Evolutionary conservation across 305 asterid species (phyloP), one percentile per base, ranked within the genome.

Genomic region (Fraxinus paxiana): DNA sequence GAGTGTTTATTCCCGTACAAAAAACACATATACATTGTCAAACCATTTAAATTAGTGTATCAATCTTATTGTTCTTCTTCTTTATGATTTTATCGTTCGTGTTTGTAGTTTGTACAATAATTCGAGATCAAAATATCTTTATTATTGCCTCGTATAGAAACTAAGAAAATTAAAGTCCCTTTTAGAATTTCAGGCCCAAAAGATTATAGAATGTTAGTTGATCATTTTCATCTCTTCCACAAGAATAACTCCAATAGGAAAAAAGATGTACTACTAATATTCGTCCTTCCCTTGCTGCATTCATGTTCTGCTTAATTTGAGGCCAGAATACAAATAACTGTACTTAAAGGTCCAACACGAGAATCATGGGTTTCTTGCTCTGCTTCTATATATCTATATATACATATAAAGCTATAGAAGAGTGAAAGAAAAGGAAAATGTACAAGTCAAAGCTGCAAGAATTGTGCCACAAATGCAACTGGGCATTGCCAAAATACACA

Each of bases 401-500:
- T n/a, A n/a, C 63, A 51, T 51, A n/a, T 18, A 51, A 51, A 51
- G 22, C 63, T 51, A 5, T 51, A 51, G 24, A 51, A 51, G 24
- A 51, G 63, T 51, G 63, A 51, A 51, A 51, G 63, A 51, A 51
- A 51, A 26, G 71, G 61, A 22, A 31, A n/a, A 91, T 89, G 92
- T 87, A 81, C 81, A 91, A 88, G 88, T 84, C 89, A 12, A 88
- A 87, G 87, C 85, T 91, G 78, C 91, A 91, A 73, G 88, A 88
- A 31, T 69, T 89, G 79, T 87, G 92, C 48, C 91, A 89, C 41
- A 77, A 74, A 77, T 82, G 77, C 72, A 86, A 80, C 80, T 85
- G 89, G 92, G 83, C 82, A 41, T 31, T 85, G 75, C 93, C 92
- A 18, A 59, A 22, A 12, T 91, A 91, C 86, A 82, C 90, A 8